Evolutionary conservation across 169 alveolate genomes (phyloP).

Genomic region (Amoebophrya sp.): DNA sequence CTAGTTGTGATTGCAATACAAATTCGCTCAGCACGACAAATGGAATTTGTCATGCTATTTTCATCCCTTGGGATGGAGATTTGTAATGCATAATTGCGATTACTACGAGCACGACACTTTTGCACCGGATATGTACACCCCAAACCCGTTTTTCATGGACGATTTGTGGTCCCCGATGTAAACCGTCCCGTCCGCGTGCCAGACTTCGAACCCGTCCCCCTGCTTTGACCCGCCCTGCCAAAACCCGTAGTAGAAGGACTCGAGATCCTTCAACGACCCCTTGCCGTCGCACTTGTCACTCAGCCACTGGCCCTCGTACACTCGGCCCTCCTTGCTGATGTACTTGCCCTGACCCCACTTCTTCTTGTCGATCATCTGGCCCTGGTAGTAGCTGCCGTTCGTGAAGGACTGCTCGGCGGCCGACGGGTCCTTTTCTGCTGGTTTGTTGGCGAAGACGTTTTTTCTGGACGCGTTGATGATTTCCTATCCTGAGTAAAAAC

Average conservation of each 20-base stretch:
- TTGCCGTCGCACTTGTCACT: neutral
- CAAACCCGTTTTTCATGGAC: neutral
- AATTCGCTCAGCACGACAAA: no score
- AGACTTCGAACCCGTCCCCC: neutral
- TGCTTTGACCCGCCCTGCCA: neutral
- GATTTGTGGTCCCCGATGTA: neutral
- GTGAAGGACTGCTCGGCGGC: neutral
- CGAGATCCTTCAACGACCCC: neutral
- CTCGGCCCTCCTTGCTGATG: neutral
- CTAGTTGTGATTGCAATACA: no score
- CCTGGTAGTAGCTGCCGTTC: neutral
- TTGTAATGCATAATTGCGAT: no score
- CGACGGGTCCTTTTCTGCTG: neutral
- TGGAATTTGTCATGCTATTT: no score
- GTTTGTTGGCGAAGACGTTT: no score
- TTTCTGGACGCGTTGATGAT: no score
- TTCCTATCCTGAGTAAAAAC: no score
- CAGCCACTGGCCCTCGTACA: neutral
- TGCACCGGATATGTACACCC: neutral
- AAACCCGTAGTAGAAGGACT: conserved; percentile 10
- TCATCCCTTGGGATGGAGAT: no score
- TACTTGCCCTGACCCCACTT: neutral
- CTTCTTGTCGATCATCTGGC: conserved; percentile 22
- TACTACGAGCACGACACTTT: no score
- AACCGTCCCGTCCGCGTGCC: neutral